These are phyloP conservation scores for Exophiala alcalophila DNA, from an alignment of 2,329 filamentous ascomycete species.

Conservation along the genomic window DNA sequence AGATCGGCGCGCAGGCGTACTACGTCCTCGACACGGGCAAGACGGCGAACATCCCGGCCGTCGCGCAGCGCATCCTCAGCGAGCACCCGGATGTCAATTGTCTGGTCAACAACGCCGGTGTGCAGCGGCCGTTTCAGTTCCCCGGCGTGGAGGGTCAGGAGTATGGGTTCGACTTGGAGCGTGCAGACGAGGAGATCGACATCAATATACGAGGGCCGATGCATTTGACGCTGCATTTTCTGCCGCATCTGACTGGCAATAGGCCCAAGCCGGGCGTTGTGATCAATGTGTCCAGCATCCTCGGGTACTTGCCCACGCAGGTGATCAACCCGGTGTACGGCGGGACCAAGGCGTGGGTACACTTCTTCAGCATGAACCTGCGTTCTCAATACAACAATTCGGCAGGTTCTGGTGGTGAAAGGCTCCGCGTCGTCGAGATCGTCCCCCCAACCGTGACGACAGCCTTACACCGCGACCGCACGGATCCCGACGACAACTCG, in stretches of 20 bases:
- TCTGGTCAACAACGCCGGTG: conserved; percentile 59
- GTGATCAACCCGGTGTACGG: conserved; percentile 60
- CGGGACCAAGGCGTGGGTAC: conserved; percentile 58
- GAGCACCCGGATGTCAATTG: conserved; percentile 58
- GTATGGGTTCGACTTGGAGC: conserved; percentile 39
- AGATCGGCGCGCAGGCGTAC: conserved; percentile 50
- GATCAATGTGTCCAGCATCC: conserved; percentile 54
- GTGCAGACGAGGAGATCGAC: conserved; percentile 57
- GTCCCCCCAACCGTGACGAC: conserved; percentile 55
- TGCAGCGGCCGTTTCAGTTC: conserved; percentile 54
- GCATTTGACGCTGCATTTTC: conserved; percentile 51
- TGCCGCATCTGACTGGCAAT: conserved; percentile 50
- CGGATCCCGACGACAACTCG: conserved; percentile 58
- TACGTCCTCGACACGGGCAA: conserved; percentile 54
- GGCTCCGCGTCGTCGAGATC: conserved; percentile 54
- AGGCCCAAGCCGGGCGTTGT: conserved; percentile 41
- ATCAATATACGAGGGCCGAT: conserved; percentile 59
- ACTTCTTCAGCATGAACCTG: conserved; percentile 57
- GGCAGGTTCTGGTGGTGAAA: too few species aligned
- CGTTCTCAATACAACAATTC: conserved; percentile 48
- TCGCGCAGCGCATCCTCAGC: conserved; percentile 45
- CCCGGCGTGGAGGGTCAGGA: conserved; percentile 32
- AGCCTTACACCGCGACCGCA: conserved; percentile 55
- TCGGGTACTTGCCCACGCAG: conserved; percentile 53
- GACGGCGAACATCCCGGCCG: conserved; percentile 39